These are phyloP conservation scores for Ceratopteris richardii DNA, from an alignment of 75 land plant species.

Conservation along the genomic window DNA sequence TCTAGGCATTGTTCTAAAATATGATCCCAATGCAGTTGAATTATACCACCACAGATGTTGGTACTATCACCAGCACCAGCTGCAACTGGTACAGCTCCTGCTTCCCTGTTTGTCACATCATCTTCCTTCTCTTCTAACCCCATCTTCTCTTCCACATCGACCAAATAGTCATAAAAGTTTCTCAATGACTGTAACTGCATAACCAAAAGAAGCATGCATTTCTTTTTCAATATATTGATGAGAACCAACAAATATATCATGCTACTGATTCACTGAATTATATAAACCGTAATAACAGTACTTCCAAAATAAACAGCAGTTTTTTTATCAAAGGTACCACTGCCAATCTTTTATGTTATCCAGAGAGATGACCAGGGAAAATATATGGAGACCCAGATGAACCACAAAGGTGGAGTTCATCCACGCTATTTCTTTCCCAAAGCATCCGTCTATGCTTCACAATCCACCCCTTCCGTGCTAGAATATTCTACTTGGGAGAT, in stretches of 20 bases:
- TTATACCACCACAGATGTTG: conserved; percentile 96
- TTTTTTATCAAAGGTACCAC: too few species aligned
- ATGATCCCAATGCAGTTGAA: conserved; percentile 91
- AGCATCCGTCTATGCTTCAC: too few species aligned
- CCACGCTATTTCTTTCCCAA: too few species aligned
- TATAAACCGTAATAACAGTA: too few species aligned
- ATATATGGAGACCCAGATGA: too few species aligned
- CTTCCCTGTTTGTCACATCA: not conserved
- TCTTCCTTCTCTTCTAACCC: conserved; percentile 32
- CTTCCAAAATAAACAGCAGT: not conserved
- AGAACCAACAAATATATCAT: too few species aligned
- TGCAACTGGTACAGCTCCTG: conserved; percentile 71
- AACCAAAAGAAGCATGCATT: not conserved
- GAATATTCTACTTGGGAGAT: too few species aligned
- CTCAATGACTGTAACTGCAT: conserved; percentile 82
- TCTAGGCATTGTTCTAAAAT: conserved; percentile 84
- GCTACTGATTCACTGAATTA: too few species aligned
- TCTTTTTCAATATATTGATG: not conserved
- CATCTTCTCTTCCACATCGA: conserved; percentile 86
- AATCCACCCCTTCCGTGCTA: too few species aligned
- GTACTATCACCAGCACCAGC: conserved; percentile 99
- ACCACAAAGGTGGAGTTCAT: too few species aligned
- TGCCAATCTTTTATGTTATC: too few species aligned
- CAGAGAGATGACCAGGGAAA: too few species aligned
- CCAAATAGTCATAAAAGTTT: conserved; percentile 82